A percentile compares a stretch with the other conserved stretches of the same genome.
phyloP scores from a whole-genome alignment of 2,329 filamentous ascomycete genomes.

The Aspergillus novoparasiticus region DNA sequence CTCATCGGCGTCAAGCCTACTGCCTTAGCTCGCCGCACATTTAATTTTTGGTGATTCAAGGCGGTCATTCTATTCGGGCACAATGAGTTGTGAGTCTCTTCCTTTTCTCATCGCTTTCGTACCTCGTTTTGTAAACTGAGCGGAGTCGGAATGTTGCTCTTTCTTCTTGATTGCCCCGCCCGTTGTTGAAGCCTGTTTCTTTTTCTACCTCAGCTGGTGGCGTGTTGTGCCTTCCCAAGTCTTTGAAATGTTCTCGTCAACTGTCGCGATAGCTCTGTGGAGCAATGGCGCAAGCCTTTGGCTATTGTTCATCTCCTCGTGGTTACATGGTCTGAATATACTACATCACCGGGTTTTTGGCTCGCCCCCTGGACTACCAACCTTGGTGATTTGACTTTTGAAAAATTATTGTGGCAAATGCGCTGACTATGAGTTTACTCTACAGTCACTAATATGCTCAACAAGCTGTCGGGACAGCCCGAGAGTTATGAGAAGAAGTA shows the following conservation, averaged over 20 bases:
- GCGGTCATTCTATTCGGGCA: constrained; percentile 11
- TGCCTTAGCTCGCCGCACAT: constrained; percentile 23
- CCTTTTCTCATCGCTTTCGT: background rate
- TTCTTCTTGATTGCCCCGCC: constrained; percentile 1
- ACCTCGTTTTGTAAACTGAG: constrained; percentile 2
- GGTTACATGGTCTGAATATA: constrained; percentile 14
- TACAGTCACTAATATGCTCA: constrained; percentile 88
- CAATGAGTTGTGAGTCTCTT: constrained; percentile 30
- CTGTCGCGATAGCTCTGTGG: constrained; percentile 7
- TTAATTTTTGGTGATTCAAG: constrained; percentile 3
- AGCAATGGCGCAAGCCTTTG: constrained; percentile 8
- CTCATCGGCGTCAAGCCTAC: constrained; percentile 17
- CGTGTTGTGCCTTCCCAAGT: background rate
- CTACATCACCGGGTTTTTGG: background rate
- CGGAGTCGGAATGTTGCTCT: constrained; percentile 6
- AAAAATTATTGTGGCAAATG: background rate
- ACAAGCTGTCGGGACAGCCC: constrained; percentile 93
- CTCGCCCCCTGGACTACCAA: background rate
- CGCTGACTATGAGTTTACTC: background rate
- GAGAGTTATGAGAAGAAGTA: constrained; percentile 99
- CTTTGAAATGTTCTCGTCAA: constrained; percentile 4
- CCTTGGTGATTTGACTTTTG: background rate
- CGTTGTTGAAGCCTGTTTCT: background rate
- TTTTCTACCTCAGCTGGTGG: background rate
- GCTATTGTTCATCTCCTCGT: constrained; percentile 4